Evolutionary conservation across 2,329 filamentous ascomycete genomes (phyloP), one percentile per base, ranked within the genome.

Genomic region (Fusarium keratoplasticum): DNA sequence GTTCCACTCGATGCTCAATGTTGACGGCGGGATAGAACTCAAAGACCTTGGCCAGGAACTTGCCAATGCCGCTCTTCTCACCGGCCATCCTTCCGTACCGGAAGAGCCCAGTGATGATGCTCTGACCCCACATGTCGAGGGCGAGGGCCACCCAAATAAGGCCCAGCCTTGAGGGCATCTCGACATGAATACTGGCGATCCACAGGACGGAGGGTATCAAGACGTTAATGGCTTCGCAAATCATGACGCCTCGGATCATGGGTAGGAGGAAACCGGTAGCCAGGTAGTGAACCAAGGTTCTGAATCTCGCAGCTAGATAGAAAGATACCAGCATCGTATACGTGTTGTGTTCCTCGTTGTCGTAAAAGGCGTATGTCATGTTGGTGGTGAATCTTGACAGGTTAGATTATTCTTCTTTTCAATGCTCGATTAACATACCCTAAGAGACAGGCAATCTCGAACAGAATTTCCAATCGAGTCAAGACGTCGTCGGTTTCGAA

Each of bases 1-100:
- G 84, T 79, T 92, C 90, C 6, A 90, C 89, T 64, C 89, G 87
- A 79, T 93, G 91, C 80, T 92, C 91, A 71, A 92, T 92, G 73
- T 91, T 92, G 55, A 89, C 83, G 1, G 88, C 89, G 3, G 89
- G 90, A 62, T 86, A 88, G 79, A 91, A 91, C 71, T 91, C 89
- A 66, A 91, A 89, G 5, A 83, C 78, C 6, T 80, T 77, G 11
- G 77, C 76, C 16, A 87, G 58, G 6, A 73, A 61, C n/a, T 66
- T 73, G 44, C 72, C 77, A 13, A 78, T 38, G n/a, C 27, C 65
- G n/a, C 66, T 76, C 10, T 66, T 72, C 16, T 75, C 64, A 10
- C 61, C 71, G 69, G 76, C 52, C 31, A 58, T 54, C 31, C 69
- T 72, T 6, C 73, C 71, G 36, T 80, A 83, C 29, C 82, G 78